phyloP scores from a whole-genome alignment of 495 filamentous ascomycete genomes.

The Penicillium pulvis region DNA sequence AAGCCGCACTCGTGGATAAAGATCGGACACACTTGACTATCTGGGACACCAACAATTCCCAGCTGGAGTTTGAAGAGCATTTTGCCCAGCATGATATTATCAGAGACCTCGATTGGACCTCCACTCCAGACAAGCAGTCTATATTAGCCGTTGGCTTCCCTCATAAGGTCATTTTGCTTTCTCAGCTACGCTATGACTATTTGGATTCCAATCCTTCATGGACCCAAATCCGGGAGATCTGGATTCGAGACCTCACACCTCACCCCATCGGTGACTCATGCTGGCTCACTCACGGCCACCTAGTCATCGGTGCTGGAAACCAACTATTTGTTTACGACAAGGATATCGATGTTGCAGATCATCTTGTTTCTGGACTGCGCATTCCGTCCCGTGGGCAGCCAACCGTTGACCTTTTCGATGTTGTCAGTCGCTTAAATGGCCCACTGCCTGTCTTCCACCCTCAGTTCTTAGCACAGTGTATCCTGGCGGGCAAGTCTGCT shows the following conservation, averaged over 20 bases:
- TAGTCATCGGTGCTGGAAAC: constrained; percentile 88
- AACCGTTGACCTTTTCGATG: constrained; percentile 70
- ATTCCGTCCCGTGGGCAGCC: constrained; percentile 56
- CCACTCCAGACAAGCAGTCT: constrained; percentile 86
- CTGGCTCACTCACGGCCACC: constrained; percentile 81
- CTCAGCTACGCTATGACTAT: constrained; percentile 93
- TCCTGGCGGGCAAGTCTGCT: constrained; percentile 73
- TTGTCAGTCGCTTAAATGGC: constrained; percentile 81
- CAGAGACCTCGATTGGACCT: constrained; percentile 91
- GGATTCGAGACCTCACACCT: constrained; percentile 78
- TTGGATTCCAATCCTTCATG: constrained; percentile 87
- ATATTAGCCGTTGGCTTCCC: constrained; percentile 91
- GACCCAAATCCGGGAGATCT: constrained; percentile 81
- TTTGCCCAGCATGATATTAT: constrained; percentile 76
- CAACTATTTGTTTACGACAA: constrained; percentile 89
- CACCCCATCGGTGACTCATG: constrained; percentile 92
- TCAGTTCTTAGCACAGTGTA: constrained; percentile 86
- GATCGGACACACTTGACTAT: constrained; percentile 79
- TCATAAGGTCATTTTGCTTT: constrained; percentile 79
- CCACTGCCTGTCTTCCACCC: constrained; percentile 92
- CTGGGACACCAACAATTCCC: constrained; percentile 83
- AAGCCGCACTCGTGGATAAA: constrained; percentile 79
- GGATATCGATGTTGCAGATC: constrained; percentile 62
- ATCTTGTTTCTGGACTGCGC: constrained; percentile 64
- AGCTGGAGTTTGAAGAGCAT: constrained; percentile 77